Evolutionary conservation across 106 monocot genomes (phyloP), one percentile per base, ranked within the genome.

Genomic region (Allium fistulosum): DNA sequence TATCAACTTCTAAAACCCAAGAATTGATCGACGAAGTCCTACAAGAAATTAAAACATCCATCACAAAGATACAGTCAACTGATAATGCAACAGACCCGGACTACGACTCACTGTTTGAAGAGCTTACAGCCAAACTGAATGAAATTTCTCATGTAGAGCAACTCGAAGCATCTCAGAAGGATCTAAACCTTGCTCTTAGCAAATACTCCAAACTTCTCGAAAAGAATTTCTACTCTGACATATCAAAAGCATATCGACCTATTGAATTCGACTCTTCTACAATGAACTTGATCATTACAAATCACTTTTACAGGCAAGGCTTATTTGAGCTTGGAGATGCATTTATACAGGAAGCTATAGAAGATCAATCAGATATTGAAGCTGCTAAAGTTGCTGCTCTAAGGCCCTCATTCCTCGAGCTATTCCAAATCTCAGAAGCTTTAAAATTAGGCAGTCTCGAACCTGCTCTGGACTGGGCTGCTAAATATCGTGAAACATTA

Each of bases 251-350:
- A 2, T 93, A 81, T 59, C 69, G 90, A 76, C 80, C 75, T 57
- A 77, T 85, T 11, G 84, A 85, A 6, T 87, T 81, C 67, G 93
- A 99, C 12, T n/a, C 45, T 10, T 64, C 70, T 53, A 80, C 76
- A 27, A 48, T 99, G 58, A 87, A 99, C 61, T 81, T 83, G 17
- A 93, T 99, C 46, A 80, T 99, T 14, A 82, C 90, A 14, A 57
- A 68, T 58, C 93, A 99, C 67, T 83, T 99, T 57, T 99, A 93
- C 71, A 80, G 93, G 51, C 80, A 87, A 49, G 99, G 99, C 65
- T 77, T 87, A n/a, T 99, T 99, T 68, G 99, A 99, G 51, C 58
- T 93, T 49, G 99, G 92, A 46, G 99, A 99, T 65, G 78, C 77
- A 62, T 93, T 99, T 52, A 46, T 85, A 22, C 26, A 22, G 18